Base-by-base conservation (phyloP, 2,329 filamentous ascomycete species). In the Ophiostoma perfectum region DNA sequence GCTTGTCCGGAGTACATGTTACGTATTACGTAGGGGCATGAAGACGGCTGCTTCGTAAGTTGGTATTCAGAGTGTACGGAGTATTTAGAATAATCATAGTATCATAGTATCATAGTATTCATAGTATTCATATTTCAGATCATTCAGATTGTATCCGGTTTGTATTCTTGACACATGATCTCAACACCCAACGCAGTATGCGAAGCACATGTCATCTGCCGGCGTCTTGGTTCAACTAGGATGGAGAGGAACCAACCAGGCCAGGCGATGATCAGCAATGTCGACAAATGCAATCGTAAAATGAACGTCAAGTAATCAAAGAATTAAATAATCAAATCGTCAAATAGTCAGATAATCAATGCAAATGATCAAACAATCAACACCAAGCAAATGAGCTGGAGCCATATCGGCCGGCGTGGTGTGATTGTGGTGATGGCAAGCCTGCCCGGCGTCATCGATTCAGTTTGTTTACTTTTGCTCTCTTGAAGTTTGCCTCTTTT, bases 151-250 rank as follows among this genome's bases (percentile, higher is more conserved):
- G 27, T 27, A 27, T 27, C 27, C 27, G 27, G 27, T 27, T 27
- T 27, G 27, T 27, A 27, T 27, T 38, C 55, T 38, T 38, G 55
- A 38, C 27, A 60, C 38, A 60, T 60, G 55, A 60, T 60, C 55
- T 16, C 55, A 27, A 27, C n/a, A 55, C 49, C 27, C 49, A 55
- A 52, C 47, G 16, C 55, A 60, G 27, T 38, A 38, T 38, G 49
- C 47, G 27, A 52, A 60, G 27, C 55, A 60, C 55, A 60, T 60
- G 55, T 16, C 27, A 60, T 60, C 27, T 60, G 55, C 55, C 55
- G 55, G 27, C 55, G 27, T 27, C 27, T 27, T 27, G 27, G 27
- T 27, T 27, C 27, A 27, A 27, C 27, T 2, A 27, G 27, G 27
- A 27, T 60, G 55, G 11, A 12, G 27, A 27, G 27, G 27, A 60